phyloP scores from a whole-genome alignment of 2,329 filamentous ascomycete genomes.

The Diaporthe sp. region DNA sequence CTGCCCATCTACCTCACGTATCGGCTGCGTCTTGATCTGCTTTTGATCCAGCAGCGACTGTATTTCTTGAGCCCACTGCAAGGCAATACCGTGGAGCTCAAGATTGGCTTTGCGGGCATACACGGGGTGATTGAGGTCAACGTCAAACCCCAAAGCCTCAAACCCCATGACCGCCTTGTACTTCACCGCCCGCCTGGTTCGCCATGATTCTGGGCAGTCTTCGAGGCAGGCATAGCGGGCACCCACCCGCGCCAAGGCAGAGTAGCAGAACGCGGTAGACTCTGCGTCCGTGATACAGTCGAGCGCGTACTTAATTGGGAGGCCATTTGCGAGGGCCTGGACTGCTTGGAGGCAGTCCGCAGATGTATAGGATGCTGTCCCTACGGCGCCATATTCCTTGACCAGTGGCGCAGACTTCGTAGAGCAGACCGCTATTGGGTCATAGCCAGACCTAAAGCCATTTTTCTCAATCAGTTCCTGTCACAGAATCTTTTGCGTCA shows the following conservation, averaged over 20 bases:
- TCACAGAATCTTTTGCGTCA: too few relatives aligned
- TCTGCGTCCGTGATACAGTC: constrained; percentile 50
- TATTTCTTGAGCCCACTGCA: constrained; percentile 39
- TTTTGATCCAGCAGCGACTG: constrained; percentile 37
- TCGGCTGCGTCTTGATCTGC: constrained; percentile 23
- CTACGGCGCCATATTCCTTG: constrained; percentile 43
- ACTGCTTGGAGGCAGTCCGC: constrained; percentile 41
- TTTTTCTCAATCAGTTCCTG: constrained; percentile 28
- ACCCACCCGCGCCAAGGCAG: constrained; percentile 46
- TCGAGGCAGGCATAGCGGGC: constrained; percentile 51
- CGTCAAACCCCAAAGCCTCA: constrained; percentile 33
- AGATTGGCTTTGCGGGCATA: constrained; percentile 31
- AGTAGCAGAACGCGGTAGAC: constrained; percentile 47
- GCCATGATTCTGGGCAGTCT: constrained; percentile 42
- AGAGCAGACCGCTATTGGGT: constrained; percentile 43
- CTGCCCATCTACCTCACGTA: constrained; percentile 34
- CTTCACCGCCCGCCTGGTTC: constrained; percentile 44
- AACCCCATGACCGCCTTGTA: constrained; percentile 45
- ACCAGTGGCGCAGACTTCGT: constrained; percentile 41
- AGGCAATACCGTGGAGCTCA: constrained; percentile 21
- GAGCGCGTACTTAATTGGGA: constrained; percentile 46
- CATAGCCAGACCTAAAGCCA: constrained; percentile 35
- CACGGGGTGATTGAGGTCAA: background rate
- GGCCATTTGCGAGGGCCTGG: constrained; percentile 26
- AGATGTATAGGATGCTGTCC: constrained; percentile 44